A percentile compares a stretch with the other conserved stretches of the same genome.
phyloP scores from a whole-genome alignment of 2,329 filamentous ascomycete genomes.

The Fusarium devonianum region DNA sequence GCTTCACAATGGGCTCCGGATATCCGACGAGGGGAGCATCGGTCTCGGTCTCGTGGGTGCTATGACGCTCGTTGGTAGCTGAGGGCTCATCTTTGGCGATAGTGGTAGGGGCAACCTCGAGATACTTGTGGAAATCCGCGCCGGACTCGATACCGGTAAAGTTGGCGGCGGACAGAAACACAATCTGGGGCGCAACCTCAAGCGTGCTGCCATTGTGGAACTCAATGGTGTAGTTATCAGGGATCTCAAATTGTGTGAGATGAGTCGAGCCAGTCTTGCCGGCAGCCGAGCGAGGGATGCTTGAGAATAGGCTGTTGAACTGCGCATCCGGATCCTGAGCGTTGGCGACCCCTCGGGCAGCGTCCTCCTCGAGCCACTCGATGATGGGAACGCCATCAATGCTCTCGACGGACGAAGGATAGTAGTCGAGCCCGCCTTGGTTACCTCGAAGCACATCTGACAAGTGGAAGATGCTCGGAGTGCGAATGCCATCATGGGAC shows the following conservation, averaged over 20 bases:
- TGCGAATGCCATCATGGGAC: constrained; percentile 23
- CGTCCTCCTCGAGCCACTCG: constrained; percentile 38
- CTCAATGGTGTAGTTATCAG: constrained; percentile 32
- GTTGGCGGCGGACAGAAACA: constrained; percentile 21
- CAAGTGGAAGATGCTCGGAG: constrained; percentile 31
- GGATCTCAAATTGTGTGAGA: constrained; percentile 33
- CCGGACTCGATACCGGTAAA: constrained; percentile 33
- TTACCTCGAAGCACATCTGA: constrained; percentile 29
- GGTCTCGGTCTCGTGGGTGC: not conserved
- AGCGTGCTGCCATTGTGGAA: constrained; percentile 33
- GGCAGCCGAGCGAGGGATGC: constrained; percentile 21
- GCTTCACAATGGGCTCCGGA: constrained; percentile 28
- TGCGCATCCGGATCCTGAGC: constrained; percentile 39
- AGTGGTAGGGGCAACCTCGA: constrained; percentile 27
- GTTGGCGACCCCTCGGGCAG: constrained; percentile 16
- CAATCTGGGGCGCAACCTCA: constrained; percentile 22
- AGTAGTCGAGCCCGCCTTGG: constrained; percentile 24
- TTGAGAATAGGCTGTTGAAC: constrained; percentile 33
- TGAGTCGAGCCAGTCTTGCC: constrained; percentile 12
- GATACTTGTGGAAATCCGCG: constrained; percentile 29
- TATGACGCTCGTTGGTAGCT: constrained; percentile 18
- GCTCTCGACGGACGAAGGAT: constrained; percentile 33
- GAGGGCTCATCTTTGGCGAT: constrained; percentile 4
- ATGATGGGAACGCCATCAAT: constrained; percentile 31
- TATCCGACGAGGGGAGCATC: constrained; percentile 10